Evolutionary conservation across 2,329 filamentous ascomycete genomes (phyloP), one percentile per base, ranked within the genome.

Genomic region (Aspergillus tubingensis): DNA sequence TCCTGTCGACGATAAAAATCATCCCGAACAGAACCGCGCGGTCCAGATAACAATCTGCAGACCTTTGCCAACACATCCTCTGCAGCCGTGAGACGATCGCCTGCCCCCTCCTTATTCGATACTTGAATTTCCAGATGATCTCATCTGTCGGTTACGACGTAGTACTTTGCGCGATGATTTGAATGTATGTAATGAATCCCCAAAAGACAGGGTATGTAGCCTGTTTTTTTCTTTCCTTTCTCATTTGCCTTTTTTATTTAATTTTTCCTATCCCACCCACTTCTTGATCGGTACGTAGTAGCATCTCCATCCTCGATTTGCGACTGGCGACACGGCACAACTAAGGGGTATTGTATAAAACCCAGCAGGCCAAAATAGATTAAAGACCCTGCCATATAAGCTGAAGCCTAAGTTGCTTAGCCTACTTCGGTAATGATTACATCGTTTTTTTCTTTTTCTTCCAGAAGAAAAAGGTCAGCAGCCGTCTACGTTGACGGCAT

Each of bases 11-110:
- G 41, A 44, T 44, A 21, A 21, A 32, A 13, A 44, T 44, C 41
- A 50, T 50, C n/a, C 25, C 30, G 47, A 11, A 50, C 47, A 50
- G 25, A 50, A 50, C 47, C 47, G 47, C 47, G 47, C 58, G 55
- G 64, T 62, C 55, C 53, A 63, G 64, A 62, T 67, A 60, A 30
- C 56, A 65, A 63, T 64, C 67, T 71, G 68, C 66, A 68, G 59
- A 59, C 59, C 50, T 43, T 60, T 67, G 68, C 67, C 69, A 71
- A 66, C 69, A 63, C 67, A 71, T 70, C 66, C 32, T 63, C 60
- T 68, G 63, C 61, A 67, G 62, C 44, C 11, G 48, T 62, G 17
- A 58, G 63, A 56, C 57, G 41, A 63, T 62, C 50, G 39, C 54
- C 57, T 25, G 11, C 44, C 43, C 48, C 38, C 43, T 32, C 19